phyloP scores from a whole-genome alignment of 2,329 filamentous ascomycete genomes.

The Claviceps spartinae region DNA sequence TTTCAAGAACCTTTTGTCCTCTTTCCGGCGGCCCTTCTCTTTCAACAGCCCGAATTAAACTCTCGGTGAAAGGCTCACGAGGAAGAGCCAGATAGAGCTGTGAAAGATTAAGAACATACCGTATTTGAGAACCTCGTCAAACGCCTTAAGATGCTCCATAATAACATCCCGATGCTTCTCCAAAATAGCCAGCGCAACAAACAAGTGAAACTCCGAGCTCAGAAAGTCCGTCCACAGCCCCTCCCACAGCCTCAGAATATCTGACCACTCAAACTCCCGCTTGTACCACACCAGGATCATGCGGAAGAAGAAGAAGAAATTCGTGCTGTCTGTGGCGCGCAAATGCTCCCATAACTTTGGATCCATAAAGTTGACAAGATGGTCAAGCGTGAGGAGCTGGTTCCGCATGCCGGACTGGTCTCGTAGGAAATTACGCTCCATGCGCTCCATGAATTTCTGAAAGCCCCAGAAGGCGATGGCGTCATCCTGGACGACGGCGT shows the following conservation, averaged over 20 bases:
- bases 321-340: constrained; percentile 81
- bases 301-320: constrained; percentile 99
- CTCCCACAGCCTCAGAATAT: constrained; percentile 85
- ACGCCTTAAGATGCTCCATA: constrained; percentile 84
- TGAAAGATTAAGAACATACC: constrained; percentile 36
- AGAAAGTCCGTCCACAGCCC: constrained; percentile 85
- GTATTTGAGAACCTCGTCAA: constrained; percentile 96
- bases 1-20: neutral
- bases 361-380: constrained; percentile 93
- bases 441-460: constrained; percentile 89
- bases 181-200: constrained; percentile 82
- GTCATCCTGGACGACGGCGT: constrained; percentile 94
- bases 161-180: constrained; percentile 96
- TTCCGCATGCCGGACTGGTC: constrained; percentile 94
- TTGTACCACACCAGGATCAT: constrained; percentile 99
- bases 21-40: neutral
- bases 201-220: constrained; percentile 84
- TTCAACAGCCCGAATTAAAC: too few relatives aligned
- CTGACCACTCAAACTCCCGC: constrained; percentile 82
- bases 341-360: constrained; percentile 87
- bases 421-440: constrained; percentile 92
- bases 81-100: neutral
- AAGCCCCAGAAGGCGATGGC: constrained; percentile 96
- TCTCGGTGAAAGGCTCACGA: too few relatives aligned
- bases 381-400: constrained; percentile 81